Conservation (phyloP, 169 alveolate genomes). For the Babesia bovis region DNA sequence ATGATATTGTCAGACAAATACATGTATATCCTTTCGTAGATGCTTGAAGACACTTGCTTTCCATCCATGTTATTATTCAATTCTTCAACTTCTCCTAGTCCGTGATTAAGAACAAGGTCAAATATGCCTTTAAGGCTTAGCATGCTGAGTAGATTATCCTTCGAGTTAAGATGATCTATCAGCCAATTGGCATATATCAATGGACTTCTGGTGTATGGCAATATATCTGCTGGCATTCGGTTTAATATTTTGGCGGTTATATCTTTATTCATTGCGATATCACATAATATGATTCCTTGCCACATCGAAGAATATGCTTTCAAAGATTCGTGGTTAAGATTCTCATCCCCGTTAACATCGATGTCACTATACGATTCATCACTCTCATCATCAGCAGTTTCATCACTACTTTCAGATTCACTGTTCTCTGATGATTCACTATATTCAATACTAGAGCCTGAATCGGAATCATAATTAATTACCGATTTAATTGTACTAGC, state of each 20-base stretch:
- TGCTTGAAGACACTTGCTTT: neutral
- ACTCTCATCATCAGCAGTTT: neutral
- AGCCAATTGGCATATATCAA: slow-evolving; percentile 31
- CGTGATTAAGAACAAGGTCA: slow-evolving; percentile 44
- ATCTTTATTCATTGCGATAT: neutral
- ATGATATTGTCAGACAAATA: slow-evolving; percentile 10
- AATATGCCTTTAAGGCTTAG: slow-evolving; percentile 43
- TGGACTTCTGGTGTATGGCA: slow-evolving; percentile 57
- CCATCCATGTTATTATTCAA: neutral
- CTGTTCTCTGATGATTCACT: neutral
- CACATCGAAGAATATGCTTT: slow-evolving; percentile 39
- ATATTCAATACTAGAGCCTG: slow-evolving; percentile 18
- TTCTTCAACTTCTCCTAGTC: slow-evolving; percentile 34
- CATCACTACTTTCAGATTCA: neutral
- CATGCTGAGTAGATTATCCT: slow-evolving; percentile 22
- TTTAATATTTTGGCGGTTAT: slow-evolving; percentile 16
- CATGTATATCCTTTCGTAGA: slow-evolving; percentile 32
- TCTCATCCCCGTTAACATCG: neutral
- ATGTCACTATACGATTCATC: neutral
- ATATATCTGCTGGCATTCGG: slow-evolving; percentile 31
- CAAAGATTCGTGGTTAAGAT: neutral
- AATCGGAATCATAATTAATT: slow-evolving; percentile 1
- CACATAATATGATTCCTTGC: slow-evolving; percentile 26
- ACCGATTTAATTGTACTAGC: neutral
- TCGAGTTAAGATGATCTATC: slow-evolving; percentile 8